Evolutionary conservation across 1,284 basidiomycete species (phyloP).

Genomic region (Pseudomicrostroma phylloplanum): DNA sequence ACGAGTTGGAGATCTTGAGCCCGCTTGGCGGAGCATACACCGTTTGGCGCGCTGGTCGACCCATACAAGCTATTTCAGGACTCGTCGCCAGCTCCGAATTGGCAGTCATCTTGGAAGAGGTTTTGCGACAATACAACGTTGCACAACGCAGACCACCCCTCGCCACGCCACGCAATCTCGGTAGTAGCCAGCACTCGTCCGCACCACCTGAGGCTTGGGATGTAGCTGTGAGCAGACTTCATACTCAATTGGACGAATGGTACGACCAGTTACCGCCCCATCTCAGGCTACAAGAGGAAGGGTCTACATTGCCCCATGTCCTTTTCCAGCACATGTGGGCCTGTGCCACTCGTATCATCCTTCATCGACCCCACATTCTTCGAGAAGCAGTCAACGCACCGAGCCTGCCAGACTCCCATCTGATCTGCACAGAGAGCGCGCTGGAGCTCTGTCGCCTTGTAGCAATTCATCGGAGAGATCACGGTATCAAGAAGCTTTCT

Average conservation of each 20-base stretch:
- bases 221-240: constrained; percentile 9
- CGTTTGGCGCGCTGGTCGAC: background rate
- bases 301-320: background rate
- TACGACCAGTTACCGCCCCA: background rate
- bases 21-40: background rate
- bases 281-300: background rate
- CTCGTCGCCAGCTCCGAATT: constrained; percentile 20
- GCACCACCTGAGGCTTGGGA: constrained; percentile 9
- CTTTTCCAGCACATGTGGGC: constrained; percentile 5
- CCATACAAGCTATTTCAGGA: constrained; percentile 23
- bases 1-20: constrained; percentile 31
- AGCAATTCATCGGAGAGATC: constrained; percentile 27
- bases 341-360: background rate
- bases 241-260: constrained; percentile 15
- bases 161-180: background rate
- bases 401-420: constrained; percentile 26
- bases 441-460: constrained; percentile 26
- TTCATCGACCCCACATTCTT: constrained; percentile 1
- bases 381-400: constrained; percentile 15
- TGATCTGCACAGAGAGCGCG: constrained; percentile 32
- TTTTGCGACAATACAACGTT: constrained; percentile 32
- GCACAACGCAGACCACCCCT: constrained; percentile 10
- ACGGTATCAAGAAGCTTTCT: constrained; percentile 28
- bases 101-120: constrained; percentile 23
- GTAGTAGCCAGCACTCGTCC: background rate